Base-by-base conservation (phyloP, 129 eudicot species). In the Flaveria bidentis region DNA sequence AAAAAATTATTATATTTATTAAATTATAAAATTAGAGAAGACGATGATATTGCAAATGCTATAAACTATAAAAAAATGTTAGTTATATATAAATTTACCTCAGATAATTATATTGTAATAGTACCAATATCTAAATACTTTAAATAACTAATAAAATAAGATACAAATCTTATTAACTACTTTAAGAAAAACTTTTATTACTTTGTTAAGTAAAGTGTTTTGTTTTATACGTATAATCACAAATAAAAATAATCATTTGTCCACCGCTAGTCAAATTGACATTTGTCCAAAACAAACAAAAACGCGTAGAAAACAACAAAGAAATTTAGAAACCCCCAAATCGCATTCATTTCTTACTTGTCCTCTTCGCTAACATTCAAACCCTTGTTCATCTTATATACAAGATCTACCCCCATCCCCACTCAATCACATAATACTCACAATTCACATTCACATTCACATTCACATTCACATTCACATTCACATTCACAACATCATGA, bases 321-420 rank as follows among this genome's bases (percentile, higher is more conserved):
- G 82, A 60, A 75, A 78, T 62, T 71, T 51, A 80, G 88, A 68
- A 69, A 78, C 45, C 76, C 49, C 67, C 78, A 60, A 87, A 75
- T 65, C 18, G 88, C 86, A 89, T 89, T 87, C 83, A 89, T 85
- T 83, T 82, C 79, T 55, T 20, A 28, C 65, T 87, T 87, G 96
- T 83, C 89, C 58, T 79, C 73, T 73, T 84, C 88, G 87, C 69
- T 70, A 82, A 78, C 65, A 9, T 30, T 82, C 86, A 84, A 84
- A 83, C 22, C 62, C 84, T 33, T 44, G 65, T 80, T 58, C 75
- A 74, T 72, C 77, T 33, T 76, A 69, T 69, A 57, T 53, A 62
- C 67, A 0, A 20, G 22, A 20, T 28, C 30, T 28, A 2, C 30
- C 30, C 44, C 28, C 65, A 58, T 17, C 20, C 62, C 18, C 47